phyloP scores from a whole-genome alignment of 805 yeast genomes.

The Suhomyces xylopsoci region DNA sequence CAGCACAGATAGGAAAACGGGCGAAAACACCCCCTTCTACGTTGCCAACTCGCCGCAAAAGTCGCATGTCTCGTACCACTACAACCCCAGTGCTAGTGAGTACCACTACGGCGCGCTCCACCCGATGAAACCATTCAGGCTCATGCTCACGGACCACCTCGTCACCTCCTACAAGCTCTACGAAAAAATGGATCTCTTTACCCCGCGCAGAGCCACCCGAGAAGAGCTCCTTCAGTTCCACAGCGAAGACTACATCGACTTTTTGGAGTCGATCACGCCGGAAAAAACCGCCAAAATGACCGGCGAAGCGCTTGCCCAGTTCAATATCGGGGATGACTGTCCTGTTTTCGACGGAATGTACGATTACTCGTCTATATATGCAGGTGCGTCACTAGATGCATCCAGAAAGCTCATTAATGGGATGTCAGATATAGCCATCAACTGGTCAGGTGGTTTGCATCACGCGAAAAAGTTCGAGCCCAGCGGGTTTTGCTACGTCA shows the following conservation, averaged over 20 bases:
- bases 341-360: slow-evolving; percentile 94
- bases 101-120: slow-evolving; percentile 91
- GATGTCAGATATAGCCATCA: slow-evolving; percentile 89
- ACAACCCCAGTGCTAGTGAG: slow-evolving; percentile 72
- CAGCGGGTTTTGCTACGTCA: slow-evolving; percentile 91
- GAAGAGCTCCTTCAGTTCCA: slow-evolving; percentile 82
- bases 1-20: too few species aligned
- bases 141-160: slow-evolving; percentile 90
- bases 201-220: slow-evolving; percentile 77
- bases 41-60: slow-evolving; percentile 11
- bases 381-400: slow-evolving; percentile 94
- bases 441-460: slow-evolving; percentile 96
- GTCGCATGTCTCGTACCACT: slow-evolving; percentile 77
- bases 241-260: slow-evolving; percentile 80
- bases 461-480: slow-evolving; percentile 96
- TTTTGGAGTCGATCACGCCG: slow-evolving; percentile 73
- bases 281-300: slow-evolving; percentile 61
- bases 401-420: slow-evolving; percentile 82
- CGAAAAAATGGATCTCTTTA: slow-evolving; percentile 85
- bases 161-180: slow-evolving; percentile 82
- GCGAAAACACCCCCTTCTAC: slow-evolving; percentile 34
- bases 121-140: slow-evolving; percentile 97
- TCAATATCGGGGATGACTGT: slow-evolving; percentile 91
- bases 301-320: slow-evolving; percentile 55
- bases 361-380: slow-evolving; percentile 82